A percentile compares a stretch with the other conserved stretches of the same genome.
Evolutionary conservation across 202 grass and related monocot species (phyloP).

Genomic region (Panicum virgatum): DNA sequence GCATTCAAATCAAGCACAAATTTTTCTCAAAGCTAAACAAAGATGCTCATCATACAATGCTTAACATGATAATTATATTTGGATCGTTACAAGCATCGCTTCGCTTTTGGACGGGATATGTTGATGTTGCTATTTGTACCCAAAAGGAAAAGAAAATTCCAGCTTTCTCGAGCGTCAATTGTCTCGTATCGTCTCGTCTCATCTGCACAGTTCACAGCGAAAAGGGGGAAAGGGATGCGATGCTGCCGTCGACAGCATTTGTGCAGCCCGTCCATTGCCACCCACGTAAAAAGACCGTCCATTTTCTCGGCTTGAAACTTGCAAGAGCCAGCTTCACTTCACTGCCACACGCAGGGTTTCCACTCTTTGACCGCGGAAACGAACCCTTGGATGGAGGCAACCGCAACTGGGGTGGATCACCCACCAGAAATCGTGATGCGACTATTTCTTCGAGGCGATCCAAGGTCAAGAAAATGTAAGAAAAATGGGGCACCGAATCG

Average conservation of each 20-base stretch:
- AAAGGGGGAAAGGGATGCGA: neutral
- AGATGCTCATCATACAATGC: too few relatives aligned
- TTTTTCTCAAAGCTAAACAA: too few relatives aligned
- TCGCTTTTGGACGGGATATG: conserved; percentile 19
- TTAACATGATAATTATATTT: too few relatives aligned
- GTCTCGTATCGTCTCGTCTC: neutral
- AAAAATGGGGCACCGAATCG: neutral
- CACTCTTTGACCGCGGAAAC: conserved; percentile 19
- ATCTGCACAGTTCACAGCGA: neutral
- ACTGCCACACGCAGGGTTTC: conserved; percentile 35
- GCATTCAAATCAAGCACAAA: too few relatives aligned
- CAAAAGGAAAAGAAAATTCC: neutral
- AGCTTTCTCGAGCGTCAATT: neutral
- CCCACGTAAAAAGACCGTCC: conserved; percentile 4
- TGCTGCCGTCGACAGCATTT: neutral
- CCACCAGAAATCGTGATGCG: neutral
- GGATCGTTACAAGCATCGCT: too few relatives aligned
- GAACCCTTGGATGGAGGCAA: neutral
- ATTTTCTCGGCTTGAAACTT: conserved; percentile 15
- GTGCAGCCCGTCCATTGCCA: neutral
- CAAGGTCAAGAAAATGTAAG: neutral
- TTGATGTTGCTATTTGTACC: conserved; percentile 2
- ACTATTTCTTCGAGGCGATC: neutral
- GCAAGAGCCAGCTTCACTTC: conserved; percentile 23
- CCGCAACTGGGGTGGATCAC: conserved; percentile 3